Base-by-base conservation (phyloP, 164 flowering plant genomes). In the Pachysandra terminalis region DNA sequence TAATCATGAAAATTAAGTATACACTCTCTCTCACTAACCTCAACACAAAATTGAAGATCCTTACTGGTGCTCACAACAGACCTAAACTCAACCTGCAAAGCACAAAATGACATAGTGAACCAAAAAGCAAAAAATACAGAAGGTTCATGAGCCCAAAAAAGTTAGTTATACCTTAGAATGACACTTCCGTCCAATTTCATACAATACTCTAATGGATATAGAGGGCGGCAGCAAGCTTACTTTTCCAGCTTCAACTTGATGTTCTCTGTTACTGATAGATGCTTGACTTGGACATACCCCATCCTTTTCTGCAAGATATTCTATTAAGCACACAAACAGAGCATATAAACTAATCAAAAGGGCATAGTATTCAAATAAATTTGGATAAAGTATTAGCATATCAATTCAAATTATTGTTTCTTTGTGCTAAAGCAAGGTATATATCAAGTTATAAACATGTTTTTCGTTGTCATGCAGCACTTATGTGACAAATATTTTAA, bases 101-200 rank as follows among this genome's bases (percentile, higher is more conserved):
- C 19, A 76, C 53, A 64, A 68, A 57, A 64, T 58, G 24, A 49
- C 19, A 3, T 19, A 23, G 54, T 15, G 9, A 13, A 26, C 45
- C 28, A n/a, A 27, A 22, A 14, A 58, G n/a, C 15, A 28, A 13
- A 25, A 21, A 55, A 52, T 10, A 41, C 12, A 48, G 21, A 16
- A 66, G 37, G 26, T n/a, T n/a, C n/a, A n/a, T 67, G 10, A 19
- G n/a, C 19, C 4, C 48, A 48, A n/a, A n/a, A n/a, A n/a, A n/a
- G n/a, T n/a, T 68, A 40, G 10, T 17, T 56, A 51, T 81, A 91
- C 98, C 98, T 90, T 90, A 13, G 90, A 84, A 67, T 80, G 76
- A 77, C 96, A 90, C 73, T 88, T 81, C 51, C 88, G 77, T 64
- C 89, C 98, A 82, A 95, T 95, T 85, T 95, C 98, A 74, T 87